These are phyloP conservation scores for Danielia oregonensis DNA, from an alignment of 805 yeast species.

Conservation along the genomic window DNA sequence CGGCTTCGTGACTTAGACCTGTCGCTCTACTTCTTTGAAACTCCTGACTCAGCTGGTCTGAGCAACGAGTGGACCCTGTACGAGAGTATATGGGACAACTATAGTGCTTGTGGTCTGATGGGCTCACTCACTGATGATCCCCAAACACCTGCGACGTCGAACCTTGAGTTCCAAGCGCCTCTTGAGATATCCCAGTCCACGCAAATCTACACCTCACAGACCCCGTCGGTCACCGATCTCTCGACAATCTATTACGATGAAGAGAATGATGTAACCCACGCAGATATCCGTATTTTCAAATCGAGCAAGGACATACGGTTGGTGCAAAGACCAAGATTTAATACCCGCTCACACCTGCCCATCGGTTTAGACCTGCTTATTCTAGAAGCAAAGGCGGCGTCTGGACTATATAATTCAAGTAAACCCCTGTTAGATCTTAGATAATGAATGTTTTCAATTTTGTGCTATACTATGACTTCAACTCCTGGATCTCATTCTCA, in stretches of 20 bases:
- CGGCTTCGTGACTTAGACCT: too few relatives aligned
- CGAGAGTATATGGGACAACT: background rate
- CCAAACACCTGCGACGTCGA: background rate
- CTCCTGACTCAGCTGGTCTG: too few relatives aligned
- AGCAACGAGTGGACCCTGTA: too few relatives aligned
- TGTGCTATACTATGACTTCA: constrained; percentile 24
- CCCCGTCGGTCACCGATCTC: background rate
- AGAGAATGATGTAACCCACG: constrained; percentile 7
- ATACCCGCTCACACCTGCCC: too few relatives aligned
- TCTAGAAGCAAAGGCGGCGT: too few relatives aligned
- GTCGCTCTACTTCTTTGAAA: background rate
- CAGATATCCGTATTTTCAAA: constrained; percentile 14
- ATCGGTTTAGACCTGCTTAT: too few relatives aligned
- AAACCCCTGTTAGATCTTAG: background rate
- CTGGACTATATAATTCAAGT: too few relatives aligned
- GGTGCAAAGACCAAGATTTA: constrained; percentile 19
- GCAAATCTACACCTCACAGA: too few relatives aligned
- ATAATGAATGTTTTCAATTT: background rate
- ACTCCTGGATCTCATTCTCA: constrained; percentile 81
- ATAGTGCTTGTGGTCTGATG: background rate
- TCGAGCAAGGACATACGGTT: constrained; percentile 20
- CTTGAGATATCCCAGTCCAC: too few relatives aligned
- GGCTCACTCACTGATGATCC: background rate
- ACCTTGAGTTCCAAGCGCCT: too few relatives aligned
- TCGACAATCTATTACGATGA: background rate